Conservation (phyloP, 805 yeast genomes). For the Lachancea waltii region DNA sequence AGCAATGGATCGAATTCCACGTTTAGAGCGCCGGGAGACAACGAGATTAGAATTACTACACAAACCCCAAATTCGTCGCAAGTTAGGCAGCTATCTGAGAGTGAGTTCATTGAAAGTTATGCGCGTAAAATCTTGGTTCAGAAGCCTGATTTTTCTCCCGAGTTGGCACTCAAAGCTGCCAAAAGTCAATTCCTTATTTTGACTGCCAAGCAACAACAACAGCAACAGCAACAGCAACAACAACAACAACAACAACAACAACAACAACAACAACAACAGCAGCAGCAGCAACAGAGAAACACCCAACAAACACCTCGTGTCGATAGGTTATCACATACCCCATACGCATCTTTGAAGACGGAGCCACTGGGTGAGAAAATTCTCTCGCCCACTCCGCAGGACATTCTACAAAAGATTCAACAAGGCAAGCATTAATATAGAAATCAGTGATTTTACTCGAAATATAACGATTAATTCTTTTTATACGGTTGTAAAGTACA, state of each 20-base stretch:
- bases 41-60: slow-evolving; percentile 7
- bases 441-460: too few species aligned
- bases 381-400: slow-evolving; percentile 31
- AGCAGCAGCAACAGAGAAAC: slow-evolving; percentile 16
- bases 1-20: slow-evolving; percentile 11
- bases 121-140: slow-evolving; percentile 28
- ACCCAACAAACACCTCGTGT: slow-evolving; percentile 11
- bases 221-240: slow-evolving; percentile 19
- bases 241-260: slow-evolving; percentile 17
- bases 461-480: neutral
- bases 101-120: slow-evolving; percentile 29
- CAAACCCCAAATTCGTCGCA: slow-evolving; percentile 13
- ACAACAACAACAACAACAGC: slow-evolving; percentile 14
- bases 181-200: slow-evolving; percentile 25
- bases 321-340: neutral
- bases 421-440: slow-evolving; percentile 17
- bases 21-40: slow-evolving; percentile 6
- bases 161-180: slow-evolving; percentile 31
- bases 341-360: slow-evolving; percentile 3
- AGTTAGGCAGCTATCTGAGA: slow-evolving; percentile 19
- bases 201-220: slow-evolving; percentile 20
- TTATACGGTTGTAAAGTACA: slow-evolving; percentile 2
- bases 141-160: slow-evolving; percentile 29
- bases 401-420: slow-evolving; percentile 30
- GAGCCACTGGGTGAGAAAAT: slow-evolving; percentile 14